Evolutionary conservation across 139 green algal genomes (phyloP).

Genomic region (Haematococcus sp.): DNA sequence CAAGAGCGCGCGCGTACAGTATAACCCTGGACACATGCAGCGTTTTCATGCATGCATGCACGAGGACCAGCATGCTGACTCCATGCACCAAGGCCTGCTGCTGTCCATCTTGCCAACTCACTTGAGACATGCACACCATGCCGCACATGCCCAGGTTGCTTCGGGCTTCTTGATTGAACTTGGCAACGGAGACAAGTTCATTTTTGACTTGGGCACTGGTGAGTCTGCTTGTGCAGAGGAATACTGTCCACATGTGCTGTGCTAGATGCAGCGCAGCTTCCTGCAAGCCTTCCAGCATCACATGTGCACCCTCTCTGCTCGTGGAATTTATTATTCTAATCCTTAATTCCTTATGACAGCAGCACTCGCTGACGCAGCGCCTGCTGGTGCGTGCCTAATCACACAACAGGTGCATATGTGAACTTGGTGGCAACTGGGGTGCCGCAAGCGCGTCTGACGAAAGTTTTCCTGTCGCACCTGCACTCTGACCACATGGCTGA

Average conservation of each 20-base stretch:
- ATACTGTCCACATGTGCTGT: too few species aligned
- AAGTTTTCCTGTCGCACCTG: conserved; percentile 44
- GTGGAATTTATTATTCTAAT: too few species aligned
- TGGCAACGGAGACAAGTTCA: conserved; percentile 36
- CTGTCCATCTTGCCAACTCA: too few species aligned
- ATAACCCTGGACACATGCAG: too few species aligned
- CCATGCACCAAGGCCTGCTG: too few species aligned
- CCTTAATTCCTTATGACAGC: too few species aligned
- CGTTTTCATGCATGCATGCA: conserved; percentile 3
- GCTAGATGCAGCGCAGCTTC: too few species aligned
- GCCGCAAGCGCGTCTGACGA: conserved; percentile 14
- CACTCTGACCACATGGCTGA: conserved; percentile 47
- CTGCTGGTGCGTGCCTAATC: conserved; percentile 40
- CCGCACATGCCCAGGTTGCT: conserved; percentile 15
- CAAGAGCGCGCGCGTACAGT: background rate
- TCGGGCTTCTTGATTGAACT: conserved; percentile 39
- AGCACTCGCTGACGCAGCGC: conserved; percentile 8
- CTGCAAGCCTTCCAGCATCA: too few species aligned
- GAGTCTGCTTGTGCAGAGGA: too few species aligned
- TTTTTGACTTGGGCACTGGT: conserved; percentile 41
- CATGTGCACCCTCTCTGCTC: too few species aligned
- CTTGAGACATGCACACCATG: too few species aligned
- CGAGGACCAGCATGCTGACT: too few species aligned
- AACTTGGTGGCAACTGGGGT: conserved; percentile 38
- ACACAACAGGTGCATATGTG: conserved; percentile 29